phyloP scores from a whole-genome alignment of 1,284 basidiomycete species.

The Sphaerobolus stellatus region DNA sequence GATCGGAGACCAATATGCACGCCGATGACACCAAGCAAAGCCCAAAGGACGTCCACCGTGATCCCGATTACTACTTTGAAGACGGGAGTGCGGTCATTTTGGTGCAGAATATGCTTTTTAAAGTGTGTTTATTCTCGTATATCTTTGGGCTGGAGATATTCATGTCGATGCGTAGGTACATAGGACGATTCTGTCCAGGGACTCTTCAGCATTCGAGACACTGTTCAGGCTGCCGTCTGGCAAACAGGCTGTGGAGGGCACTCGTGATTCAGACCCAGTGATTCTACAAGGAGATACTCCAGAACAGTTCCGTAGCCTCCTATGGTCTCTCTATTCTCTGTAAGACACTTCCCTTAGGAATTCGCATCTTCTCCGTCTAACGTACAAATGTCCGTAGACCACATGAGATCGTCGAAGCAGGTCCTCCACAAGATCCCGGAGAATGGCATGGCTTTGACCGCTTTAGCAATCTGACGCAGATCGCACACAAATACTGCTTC shows the following conservation, averaged over 20 bases:
- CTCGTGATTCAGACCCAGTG: constrained; percentile 62
- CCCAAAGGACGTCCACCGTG: no score
- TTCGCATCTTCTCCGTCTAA: no score
- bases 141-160: constrained; percentile 6
- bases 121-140: constrained; percentile 41
- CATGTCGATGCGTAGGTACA: constrained; percentile 50
- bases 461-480: constrained; percentile 59
- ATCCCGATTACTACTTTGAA: constrained; percentile 44
- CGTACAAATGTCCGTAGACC: no score
- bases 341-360: constrained; percentile 50
- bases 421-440: constrained; percentile 43
- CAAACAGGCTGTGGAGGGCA: constrained; percentile 49
- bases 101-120: constrained; percentile 62
- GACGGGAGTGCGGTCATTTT: constrained; percentile 63
- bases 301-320: constrained; percentile 61
- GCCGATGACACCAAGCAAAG: no score
- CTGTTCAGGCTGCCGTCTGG: constrained; percentile 59
- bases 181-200: constrained; percentile 57
- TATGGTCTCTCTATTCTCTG: constrained; percentile 58
- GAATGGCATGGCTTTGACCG: constrained; percentile 40
- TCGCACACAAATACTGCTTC: constrained; percentile 69
- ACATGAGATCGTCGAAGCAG: constrained; percentile 45
- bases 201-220: constrained; percentile 58
- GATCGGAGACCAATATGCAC: no score
- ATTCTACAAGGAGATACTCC: constrained; percentile 57